Percentiles rank a stretch among this genome's conserved stretches.
Conservation (phyloP, 305 asterid genomes). For the Solanum hybrid region DNA sequence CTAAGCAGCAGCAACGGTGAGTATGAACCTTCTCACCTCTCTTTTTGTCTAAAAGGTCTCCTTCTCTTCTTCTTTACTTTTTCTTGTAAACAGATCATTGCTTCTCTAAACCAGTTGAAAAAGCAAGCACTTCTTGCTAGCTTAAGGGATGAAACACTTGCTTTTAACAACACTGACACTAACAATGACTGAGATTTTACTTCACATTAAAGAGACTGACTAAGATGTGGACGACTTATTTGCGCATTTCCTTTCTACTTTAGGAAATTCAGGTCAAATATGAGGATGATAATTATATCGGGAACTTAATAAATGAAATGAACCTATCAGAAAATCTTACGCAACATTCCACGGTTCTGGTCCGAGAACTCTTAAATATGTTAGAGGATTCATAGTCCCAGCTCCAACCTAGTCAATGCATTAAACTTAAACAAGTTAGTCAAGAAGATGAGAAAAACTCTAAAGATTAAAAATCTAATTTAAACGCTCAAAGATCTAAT, state of each 20-base stretch:
- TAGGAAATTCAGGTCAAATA: background rate
- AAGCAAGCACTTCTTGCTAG: background rate
- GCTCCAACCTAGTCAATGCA: slow-evolving; percentile 83
- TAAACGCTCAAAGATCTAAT: background rate
- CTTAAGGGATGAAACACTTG: background rate
- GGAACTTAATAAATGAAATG: background rate
- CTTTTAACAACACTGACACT: background rate
- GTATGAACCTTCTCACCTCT: background rate
- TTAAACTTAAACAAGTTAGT: slow-evolving; percentile 20
- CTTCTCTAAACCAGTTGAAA: background rate
- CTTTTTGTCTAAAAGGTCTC: background rate
- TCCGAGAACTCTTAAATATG: slow-evolving; percentile 88
- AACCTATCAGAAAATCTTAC: slow-evolving; percentile 45
- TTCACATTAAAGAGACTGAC: background rate
- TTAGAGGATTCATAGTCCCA: slow-evolving; percentile 97
- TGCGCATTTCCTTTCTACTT: background rate
- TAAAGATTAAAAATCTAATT: background rate
- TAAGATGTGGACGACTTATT: background rate
- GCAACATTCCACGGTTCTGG: slow-evolving; percentile 99
- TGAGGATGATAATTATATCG: background rate
- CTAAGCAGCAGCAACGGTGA: background rate
- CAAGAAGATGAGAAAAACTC: slow-evolving; percentile 2
- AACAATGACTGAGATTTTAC: background rate
- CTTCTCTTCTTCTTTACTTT: background rate
- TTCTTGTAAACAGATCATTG: background rate